Base-by-base conservation (phyloP, 225 moss, liverwort and hornwort species). In the Physcomitrium patens region DNA sequence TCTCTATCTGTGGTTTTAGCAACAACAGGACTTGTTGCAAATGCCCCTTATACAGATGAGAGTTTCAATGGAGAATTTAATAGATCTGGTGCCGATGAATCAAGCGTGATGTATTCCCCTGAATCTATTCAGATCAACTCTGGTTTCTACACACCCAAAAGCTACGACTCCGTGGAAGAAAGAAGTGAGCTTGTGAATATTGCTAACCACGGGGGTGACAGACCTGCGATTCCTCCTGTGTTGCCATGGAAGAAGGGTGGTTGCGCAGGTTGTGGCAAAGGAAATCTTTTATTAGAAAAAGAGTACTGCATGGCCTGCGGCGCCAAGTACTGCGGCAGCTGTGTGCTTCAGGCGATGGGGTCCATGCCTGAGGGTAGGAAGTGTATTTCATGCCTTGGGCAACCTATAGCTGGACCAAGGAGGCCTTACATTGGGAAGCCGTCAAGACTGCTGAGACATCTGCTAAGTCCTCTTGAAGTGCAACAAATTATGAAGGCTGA, bases 351-450 rank as follows among this genome's bases (percentile, higher is more conserved):
- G 24, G 95, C 89, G 18, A 99, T 99, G 99, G 99, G 94, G n/a
- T 95, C 95, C 59, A 99, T 99, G 99, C 99, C 99, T 0, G 99
- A 99, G 79, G 99, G 99, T 19, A 82, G 99, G 49, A 99, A 99
- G 75, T 99, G 99, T 79, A 86, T 86, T 65, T 17, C 74, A 8
- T 99, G 99, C 73, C 91, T 99, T 63, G 93, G 93, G 54, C 84
- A 86, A 65, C 90, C 91, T 70, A 88, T 99, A 8, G 57, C 86
- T 69, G 99, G 89, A 68, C 69, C 84, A 19, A 84, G 90, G 81
- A 90, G 93, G 57, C 63, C 87, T 18, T 89, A 42, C 45, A 91
- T 99, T 37, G 99, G 99, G 28, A 99, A 93, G 68, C 85, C 91
- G 17, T 99, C 99, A 28, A 86, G 93, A 61, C 80, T 99, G 62